A percentile compares a stretch with the other conserved stretches of the same genome.
phyloP scores from a whole-genome alignment of 2,329 filamentous ascomycete species.

The Chaetomium olivaceum region DNA sequence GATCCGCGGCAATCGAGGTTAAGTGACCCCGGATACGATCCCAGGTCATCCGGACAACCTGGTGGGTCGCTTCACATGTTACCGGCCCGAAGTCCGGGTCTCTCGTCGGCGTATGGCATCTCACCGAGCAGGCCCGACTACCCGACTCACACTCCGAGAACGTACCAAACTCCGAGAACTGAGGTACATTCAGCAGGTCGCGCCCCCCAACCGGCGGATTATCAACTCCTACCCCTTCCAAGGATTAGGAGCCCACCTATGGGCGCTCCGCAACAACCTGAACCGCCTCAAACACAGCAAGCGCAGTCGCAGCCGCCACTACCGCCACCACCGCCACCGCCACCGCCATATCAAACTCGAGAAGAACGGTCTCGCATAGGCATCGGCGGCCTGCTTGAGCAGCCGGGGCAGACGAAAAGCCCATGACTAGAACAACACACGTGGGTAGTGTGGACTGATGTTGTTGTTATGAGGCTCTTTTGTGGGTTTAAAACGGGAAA shows the following conservation, averaged over 20 bases:
- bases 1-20: conserved; percentile 48
- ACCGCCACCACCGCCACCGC: neutral
- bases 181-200: conserved; percentile 45
- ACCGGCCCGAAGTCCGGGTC: conserved; percentile 44
- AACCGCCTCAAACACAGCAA: conserved; percentile 22
- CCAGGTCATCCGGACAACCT: conserved; percentile 33
- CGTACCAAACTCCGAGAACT: conserved; percentile 56
- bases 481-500: neutral
- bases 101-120: conserved; percentile 48
- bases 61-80: conserved; percentile 38
- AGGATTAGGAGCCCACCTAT: conserved; percentile 45
- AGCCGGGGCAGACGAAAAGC: conserved; percentile 45
- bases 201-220: conserved; percentile 40
- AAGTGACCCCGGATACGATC: conserved; percentile 35
- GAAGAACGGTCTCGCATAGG: conserved; percentile 59
- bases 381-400: conserved; percentile 63
- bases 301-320: neutral
- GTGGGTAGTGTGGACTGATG: neutral
- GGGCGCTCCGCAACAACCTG: conserved; percentile 24
- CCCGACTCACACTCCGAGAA: conserved; percentile 43
- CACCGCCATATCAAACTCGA: conserved; percentile 34
- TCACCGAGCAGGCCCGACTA: conserved; percentile 50
- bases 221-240: conserved; percentile 53
- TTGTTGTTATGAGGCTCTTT: neutral
- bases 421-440: neutral